Evolutionary conservation across 805 yeast species (phyloP), one percentile per base, ranked within the genome.

Genomic region (Grigorovia humatica): DNA sequence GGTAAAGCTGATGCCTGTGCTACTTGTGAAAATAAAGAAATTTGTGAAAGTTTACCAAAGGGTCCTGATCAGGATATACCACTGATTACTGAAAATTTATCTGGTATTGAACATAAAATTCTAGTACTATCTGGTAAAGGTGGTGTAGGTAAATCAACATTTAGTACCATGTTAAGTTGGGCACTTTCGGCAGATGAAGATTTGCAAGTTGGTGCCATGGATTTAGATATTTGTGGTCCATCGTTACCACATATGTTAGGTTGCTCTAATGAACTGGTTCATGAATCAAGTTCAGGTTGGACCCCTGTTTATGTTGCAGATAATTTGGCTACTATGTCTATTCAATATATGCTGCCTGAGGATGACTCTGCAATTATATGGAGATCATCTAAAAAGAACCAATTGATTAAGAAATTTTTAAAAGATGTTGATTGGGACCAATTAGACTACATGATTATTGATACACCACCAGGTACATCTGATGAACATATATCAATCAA

Each of bases 401-500:
- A 95, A 0, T 74, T 93, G 47, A 93, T 93, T 49, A 93, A 93
- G 63, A 96, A 89, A 70, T 93, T 93, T 61, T 73, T 93, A 50
- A 88, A 86, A 63, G 97, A 91, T 60, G 97, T 93, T 1, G 89
- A 88, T 60, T 93, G 99, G 99, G 72, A 71, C 56, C 76, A 77
- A 23, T 69, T 86, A 51, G 97, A 93, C 66, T 93, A 86, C 62
- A 73, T 93, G 57, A 77, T 93, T 15, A 85, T 93, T 17, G 99
- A 93, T 62, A 93, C 99, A 0, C 99, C 99, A 0, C 99, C 99
- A 0, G 99, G 99, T 0, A 93, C 99, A 0, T 85, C 96, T 0
- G 99, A 93, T 68, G 99, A 93, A 66, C 99, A 93, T 69, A 75
- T 93, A 44, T 83, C 95, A 8, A 90, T 93, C 35, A 87, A 90